Base-by-base conservation (phyloP, 1,284 basidiomycete species). In the Tilletia setariae region DNA sequence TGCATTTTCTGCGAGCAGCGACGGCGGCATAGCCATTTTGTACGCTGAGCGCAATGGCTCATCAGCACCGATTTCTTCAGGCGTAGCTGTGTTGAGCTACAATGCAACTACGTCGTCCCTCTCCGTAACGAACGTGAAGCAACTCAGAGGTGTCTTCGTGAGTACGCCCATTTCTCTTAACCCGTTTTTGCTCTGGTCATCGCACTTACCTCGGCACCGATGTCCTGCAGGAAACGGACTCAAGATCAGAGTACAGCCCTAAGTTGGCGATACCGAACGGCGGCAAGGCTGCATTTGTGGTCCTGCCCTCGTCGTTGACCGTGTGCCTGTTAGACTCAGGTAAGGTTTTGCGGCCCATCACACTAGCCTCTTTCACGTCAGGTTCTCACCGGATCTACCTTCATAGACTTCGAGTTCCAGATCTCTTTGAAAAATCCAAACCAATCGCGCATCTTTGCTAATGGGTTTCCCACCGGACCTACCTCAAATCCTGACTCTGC, bases 401-500 rank as follows among this genome's bases (percentile, higher is more conserved):
- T 72, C 42, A 19, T 64, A 1, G 69, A 69, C 7, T 68, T 69
- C 40, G 70, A 72, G 21, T 82, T 83, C 42, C 83, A 84, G 51
- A 73, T 84, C 65, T 72, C 75, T 19, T 79, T 84, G 51, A 79
- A 80, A 61, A 71, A 78, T 4, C 56, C 28, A 16, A 35, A 40
- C 56, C 32, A 35, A 30, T 61, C 56, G 9, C 28, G 56, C 9
- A 32, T 61, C 28, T 61, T 61, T 35, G 56, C 25, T 13, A 15
- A 32, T 30, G 56, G 56, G 16, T 32, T 19, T n/a, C 56, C 19
- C 15, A 61, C 56, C 13, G 15, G 16, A n/a, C 28, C 30, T 2
- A 9, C 56, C 13, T 7, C 23, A 7, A 40, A 32, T 61, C 19
- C 16, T n/a, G 56, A 35, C n/a, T 56, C 25, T 11, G 56, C 56